Base-by-base conservation (phyloP, 768 basidiomycete genomes). In the Amylocystis lapponica region DNA sequence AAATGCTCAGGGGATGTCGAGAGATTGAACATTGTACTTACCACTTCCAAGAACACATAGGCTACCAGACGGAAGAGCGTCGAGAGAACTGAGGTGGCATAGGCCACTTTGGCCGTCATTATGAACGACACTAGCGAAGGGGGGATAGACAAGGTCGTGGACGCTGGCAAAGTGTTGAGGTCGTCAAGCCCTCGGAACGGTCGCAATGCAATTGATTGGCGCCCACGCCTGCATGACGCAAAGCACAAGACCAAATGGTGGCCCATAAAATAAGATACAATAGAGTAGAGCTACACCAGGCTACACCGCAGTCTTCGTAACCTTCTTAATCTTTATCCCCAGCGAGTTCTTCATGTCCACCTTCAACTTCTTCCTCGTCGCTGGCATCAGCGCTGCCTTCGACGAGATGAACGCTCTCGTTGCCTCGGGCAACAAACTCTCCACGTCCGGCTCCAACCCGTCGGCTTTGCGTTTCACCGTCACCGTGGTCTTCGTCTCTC, bases 391-490 rank as follows among this genome's bases (percentile, higher is more conserved):
- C 2, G 66, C 33, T 0, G 52, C 45, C 60, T 56, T 79, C 78
- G 23, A 76, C 63, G 16, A 63, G 17, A 87, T 74, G 46, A 86
- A 57, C n/a, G 76, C 66, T 25, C 76, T 73, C 5, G 80, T 72
- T 17, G 78, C 71, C 36, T 82, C 83, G 3, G 86, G 79, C 25
- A 91, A 65, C 0, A 91, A 68, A 43, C 72, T 80, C 44, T 79
- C 72, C 45, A 89, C 57, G 11, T 80, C 75, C 1, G 89, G 88
- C 52, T 91, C 88, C 17, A 73, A 59, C n/a, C 79, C 79, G 20
- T 81, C 86, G 5, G 88, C 89, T 58, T 90, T 91, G 40, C 90
- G 80, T 66, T 93, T 93, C 27, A 92, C 74, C n/a, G 86, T 89
- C 37, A 91, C 63, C 39, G 56, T 41, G 20, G 58, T 17, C 21